phyloP scores from a whole-genome alignment of 202 grass and related monocot genomes.

The Musa balbisiana region DNA sequence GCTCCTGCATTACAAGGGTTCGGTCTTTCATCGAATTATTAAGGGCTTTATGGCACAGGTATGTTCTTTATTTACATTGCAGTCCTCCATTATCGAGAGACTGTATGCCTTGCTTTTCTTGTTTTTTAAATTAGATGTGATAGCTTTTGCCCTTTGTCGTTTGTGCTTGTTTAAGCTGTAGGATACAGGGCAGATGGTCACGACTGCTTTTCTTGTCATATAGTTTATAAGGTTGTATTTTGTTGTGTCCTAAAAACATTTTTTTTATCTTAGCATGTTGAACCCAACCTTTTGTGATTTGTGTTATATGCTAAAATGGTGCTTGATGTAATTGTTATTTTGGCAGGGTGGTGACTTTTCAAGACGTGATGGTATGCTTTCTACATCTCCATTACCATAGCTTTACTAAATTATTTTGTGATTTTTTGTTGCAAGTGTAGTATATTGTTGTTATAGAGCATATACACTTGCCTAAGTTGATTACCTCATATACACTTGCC shows the following conservation, averaged over 20 bases:
- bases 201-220: constrained; percentile 68
- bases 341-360: constrained; percentile 80
- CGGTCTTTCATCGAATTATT: constrained; percentile 78
- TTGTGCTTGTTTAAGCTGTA: constrained; percentile 55
- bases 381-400: constrained; percentile 5
- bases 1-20: constrained; percentile 77
- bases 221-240: constrained; percentile 65
- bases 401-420: constrained; percentile 9
- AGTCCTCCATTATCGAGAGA: not conserved
- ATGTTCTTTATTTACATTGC: constrained; percentile 29
- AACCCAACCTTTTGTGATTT: not conserved
- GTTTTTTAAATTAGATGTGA: constrained; percentile 29
- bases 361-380: constrained; percentile 69
- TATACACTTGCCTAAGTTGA: not conserved
- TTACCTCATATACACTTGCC: not conserved
- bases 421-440: not conserved
- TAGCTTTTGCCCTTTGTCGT: constrained; percentile 20
- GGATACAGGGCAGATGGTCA: constrained; percentile 60
- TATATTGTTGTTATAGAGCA: not conserved
- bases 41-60: constrained; percentile 97
- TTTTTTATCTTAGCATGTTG: constrained; percentile 16
- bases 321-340: constrained; percentile 27
- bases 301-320: constrained; percentile 19
- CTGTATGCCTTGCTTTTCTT: constrained; percentile 23
- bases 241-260: constrained; percentile 19